A percentile compares a stretch with the other conserved stretches of the same genome.
Evolutionary conservation across 1,284 basidiomycete species (phyloP).

Genomic region (Cystobasidium pallidum): DNA sequence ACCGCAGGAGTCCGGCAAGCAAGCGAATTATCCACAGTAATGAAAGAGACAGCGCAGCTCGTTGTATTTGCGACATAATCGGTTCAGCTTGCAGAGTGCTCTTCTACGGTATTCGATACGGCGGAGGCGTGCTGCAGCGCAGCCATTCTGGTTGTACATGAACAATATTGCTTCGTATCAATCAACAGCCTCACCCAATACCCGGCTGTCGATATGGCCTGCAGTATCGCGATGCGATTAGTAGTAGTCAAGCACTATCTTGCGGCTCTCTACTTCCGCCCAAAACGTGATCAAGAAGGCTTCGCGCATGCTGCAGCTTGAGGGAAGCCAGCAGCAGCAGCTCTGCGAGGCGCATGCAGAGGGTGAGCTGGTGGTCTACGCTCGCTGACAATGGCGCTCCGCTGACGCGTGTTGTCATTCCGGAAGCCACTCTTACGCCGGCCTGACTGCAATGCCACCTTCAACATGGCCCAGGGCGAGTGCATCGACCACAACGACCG

Average conservation of each 20-base stretch:
- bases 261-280: neutral
- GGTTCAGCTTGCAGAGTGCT: too few relatives aligned
- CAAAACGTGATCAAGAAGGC: neutral
- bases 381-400: neutral
- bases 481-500: conserved; percentile 4
- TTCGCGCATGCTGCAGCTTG: conserved; percentile 9
- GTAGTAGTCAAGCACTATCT: neutral
- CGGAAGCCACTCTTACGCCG: neutral
- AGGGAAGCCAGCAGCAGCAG: neutral
- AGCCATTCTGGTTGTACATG: too few relatives aligned
- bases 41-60: too few relatives aligned
- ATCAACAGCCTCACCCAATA: too few relatives aligned
- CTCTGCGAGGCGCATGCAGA: neutral
- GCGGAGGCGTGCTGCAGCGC: too few relatives aligned
- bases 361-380: neutral
- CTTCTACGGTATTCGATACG: too few relatives aligned
- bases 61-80: too few relatives aligned
- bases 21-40: too few relatives aligned
- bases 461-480: neutral
- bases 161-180: too few relatives aligned
- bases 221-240: too few relatives aligned
- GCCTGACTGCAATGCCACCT: conserved; percentile 10
- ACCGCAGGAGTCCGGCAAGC: too few relatives aligned
- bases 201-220: too few relatives aligned
- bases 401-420: neutral